Conservation (phyloP, 2,329 filamentous ascomycete species). For the Sclerotinia glacialis region DNA sequence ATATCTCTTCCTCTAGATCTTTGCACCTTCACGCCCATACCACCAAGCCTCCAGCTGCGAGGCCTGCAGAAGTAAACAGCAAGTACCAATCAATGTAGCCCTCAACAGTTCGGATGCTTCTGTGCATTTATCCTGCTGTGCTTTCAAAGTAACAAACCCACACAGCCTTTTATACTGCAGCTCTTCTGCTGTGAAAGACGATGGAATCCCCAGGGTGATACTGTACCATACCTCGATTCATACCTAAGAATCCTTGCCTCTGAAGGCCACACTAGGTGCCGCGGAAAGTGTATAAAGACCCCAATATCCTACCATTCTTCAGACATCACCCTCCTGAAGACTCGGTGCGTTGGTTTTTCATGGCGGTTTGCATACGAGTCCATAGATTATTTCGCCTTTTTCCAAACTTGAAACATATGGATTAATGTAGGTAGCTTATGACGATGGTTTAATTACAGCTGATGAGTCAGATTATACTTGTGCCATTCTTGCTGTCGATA, state of each 20-base stretch:
- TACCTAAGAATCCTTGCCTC: neutral
- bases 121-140: neutral
- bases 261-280: neutral
- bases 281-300: neutral
- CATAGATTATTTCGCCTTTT: neutral
- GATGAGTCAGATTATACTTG: neutral
- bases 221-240: neutral
- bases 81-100: too few relatives aligned
- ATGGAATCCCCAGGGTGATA: neutral
- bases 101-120: neutral
- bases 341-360: neutral
- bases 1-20: too few relatives aligned
- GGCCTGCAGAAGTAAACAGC: too few relatives aligned
- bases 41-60: neutral
- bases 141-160: neutral
- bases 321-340: neutral
- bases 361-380: neutral
- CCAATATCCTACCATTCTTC: too few relatives aligned
- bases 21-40: neutral
- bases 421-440: too few relatives aligned
- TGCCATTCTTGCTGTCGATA: neutral
- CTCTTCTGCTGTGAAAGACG: neutral
- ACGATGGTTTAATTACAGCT: neutral
- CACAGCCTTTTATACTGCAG: neutral
- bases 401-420: too few relatives aligned